phyloP scores from a whole-genome alignment of 2,329 filamentous ascomycete species.

The Xylaria polymorpha region DNA sequence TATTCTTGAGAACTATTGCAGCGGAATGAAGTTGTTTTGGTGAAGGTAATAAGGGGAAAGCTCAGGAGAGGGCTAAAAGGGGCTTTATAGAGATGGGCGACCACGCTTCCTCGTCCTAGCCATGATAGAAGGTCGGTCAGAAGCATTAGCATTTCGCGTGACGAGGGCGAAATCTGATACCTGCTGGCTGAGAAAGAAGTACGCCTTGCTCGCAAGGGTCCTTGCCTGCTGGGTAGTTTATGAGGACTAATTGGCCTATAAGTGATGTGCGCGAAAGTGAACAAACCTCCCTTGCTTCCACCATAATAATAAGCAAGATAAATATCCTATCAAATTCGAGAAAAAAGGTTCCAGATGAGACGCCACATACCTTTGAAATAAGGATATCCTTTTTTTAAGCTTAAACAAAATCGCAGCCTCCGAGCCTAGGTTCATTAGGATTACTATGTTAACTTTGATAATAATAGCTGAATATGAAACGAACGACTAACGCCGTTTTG shows the following conservation, averaged over 20 bases:
- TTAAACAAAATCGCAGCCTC: not conserved
- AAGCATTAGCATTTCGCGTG: not conserved
- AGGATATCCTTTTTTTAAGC: no score
- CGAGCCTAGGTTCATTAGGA: not conserved
- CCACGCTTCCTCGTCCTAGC: not conserved
- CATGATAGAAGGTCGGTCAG: no score
- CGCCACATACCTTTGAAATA: not conserved
- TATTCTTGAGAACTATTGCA: not conserved
- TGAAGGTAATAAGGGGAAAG: not conserved
- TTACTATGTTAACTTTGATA: not conserved
- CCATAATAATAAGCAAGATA: not conserved
- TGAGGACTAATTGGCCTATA: not conserved
- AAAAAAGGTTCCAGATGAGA: not conserved
- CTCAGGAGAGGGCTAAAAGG: not conserved
- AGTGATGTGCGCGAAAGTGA: not conserved
- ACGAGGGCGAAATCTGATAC: not conserved
- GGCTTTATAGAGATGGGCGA: slow-evolving; percentile 8
- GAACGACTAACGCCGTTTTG: not conserved
- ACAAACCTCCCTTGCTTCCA: not conserved
- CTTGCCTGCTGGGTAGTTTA: not conserved
- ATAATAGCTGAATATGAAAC: not conserved
- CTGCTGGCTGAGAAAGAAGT: not conserved
- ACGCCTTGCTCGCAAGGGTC: not conserved
- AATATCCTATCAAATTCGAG: not conserved
- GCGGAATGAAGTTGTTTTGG: not conserved